Percentiles rank a stretch among this genome's conserved stretches.
These are phyloP conservation scores for Coniochaeta sp. DNA, from an alignment of 2,329 filamentous ascomycete species.

Conservation along the genomic window DNA sequence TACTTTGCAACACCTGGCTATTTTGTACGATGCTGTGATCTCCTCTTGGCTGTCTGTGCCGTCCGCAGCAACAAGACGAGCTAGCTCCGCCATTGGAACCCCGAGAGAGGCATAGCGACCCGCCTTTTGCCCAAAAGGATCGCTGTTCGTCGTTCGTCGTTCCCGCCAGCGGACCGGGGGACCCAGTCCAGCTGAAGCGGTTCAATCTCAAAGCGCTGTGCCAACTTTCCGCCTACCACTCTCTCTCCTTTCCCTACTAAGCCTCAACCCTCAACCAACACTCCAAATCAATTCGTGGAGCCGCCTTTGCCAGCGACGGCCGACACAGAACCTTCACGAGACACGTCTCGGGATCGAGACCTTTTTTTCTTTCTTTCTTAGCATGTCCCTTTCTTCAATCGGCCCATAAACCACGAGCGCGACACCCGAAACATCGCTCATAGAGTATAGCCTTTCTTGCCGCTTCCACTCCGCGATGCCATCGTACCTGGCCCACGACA, in stretches of 20 bases:
- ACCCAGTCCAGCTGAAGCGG: neutral
- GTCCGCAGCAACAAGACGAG: too few relatives aligned
- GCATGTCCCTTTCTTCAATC: neutral
- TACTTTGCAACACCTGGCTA: too few relatives aligned
- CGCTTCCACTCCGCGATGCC: conserved; percentile 34
- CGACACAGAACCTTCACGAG: neutral
- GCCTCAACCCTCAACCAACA: neutral
- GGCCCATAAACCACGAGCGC: neutral
- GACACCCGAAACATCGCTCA: conserved; percentile 8
- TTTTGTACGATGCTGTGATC: too few relatives aligned
- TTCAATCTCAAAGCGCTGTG: neutral
- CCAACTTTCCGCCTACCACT: neutral
- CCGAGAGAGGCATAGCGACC: too few relatives aligned
- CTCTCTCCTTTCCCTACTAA: neutral
- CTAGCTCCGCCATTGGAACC: too few relatives aligned
- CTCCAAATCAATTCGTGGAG: neutral
- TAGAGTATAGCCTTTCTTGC: conserved; percentile 5
- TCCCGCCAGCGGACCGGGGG: too few relatives aligned
- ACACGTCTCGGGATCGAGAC: neutral
- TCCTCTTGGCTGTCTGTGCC: too few relatives aligned
- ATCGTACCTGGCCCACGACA: conserved; percentile 44
- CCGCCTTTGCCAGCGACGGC: neutral
- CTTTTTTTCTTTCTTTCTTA: neutral
- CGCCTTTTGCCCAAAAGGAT: neutral
- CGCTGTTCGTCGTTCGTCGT: too few relatives aligned